Evolutionary conservation across 169 alveolate species (phyloP).

Genomic region (Eimeria necatrix): DNA sequence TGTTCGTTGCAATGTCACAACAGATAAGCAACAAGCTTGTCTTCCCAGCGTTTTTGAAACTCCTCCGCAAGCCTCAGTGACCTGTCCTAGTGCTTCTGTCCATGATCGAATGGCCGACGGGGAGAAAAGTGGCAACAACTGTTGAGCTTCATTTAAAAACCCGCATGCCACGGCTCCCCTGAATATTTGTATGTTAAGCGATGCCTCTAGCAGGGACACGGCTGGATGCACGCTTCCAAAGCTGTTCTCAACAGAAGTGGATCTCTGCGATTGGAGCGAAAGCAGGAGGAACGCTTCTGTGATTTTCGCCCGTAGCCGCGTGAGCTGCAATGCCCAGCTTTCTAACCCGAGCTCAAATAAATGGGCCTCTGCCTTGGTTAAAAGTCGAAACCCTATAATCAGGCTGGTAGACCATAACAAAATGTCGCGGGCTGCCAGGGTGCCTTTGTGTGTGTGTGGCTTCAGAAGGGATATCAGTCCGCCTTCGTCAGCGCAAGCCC

Average conservation of each 20-base stretch:
- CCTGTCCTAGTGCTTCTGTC: constrained; percentile 48
- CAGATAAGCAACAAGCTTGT: constrained; percentile 65
- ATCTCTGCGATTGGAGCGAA: constrained; percentile 4
- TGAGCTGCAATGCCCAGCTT: constrained; percentile 65
- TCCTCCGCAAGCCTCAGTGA: constrained; percentile 40
- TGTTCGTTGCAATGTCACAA: constrained; percentile 53
- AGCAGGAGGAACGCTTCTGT: constrained; percentile 58
- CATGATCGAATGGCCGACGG: constrained; percentile 64
- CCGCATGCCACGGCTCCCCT: constrained; percentile 67
- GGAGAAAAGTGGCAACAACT: constrained; percentile 39
- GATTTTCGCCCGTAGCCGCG: constrained; percentile 28
- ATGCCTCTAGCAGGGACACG: constrained; percentile 65
- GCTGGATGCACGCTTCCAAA: constrained; percentile 64
- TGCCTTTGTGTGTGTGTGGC: not conserved
- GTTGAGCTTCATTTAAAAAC: constrained; percentile 38
- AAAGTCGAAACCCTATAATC: constrained; percentile 43
- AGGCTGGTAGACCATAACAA: constrained; percentile 67
- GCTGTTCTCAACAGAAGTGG: not conserved
- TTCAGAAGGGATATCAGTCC: constrained; percentile 4
- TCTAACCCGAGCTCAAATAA: constrained; percentile 72
- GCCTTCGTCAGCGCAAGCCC: not conserved
- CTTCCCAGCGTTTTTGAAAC: constrained; percentile 18
- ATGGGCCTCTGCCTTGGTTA: constrained; percentile 25
- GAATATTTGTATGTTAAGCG: constrained; percentile 63
- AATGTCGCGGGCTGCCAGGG: not conserved